Conservation (phyloP, 345 rosid species). For the Dipteronia sinensis region DNA sequence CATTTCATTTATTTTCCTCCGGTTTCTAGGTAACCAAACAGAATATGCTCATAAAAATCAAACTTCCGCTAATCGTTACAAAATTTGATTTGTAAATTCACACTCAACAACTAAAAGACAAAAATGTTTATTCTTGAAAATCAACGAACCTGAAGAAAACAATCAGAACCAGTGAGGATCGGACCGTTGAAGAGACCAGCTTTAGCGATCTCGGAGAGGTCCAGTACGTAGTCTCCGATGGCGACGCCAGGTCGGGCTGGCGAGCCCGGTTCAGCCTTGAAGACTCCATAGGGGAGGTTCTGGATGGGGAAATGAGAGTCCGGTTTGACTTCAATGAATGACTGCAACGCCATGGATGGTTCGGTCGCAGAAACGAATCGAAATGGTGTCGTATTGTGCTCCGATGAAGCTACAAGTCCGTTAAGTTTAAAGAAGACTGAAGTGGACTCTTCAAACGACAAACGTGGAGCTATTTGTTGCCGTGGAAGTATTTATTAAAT, state of each 20-base stretch:
- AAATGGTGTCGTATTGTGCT: conserved; percentile 7
- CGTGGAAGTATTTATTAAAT: too few relatives aligned
- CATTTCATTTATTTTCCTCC: not conserved
- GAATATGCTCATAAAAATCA: not conserved
- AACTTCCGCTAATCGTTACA: not conserved
- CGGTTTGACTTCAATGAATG: conserved; percentile 62
- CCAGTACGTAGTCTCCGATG: conserved; percentile 74
- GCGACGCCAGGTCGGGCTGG: conserved; percentile 82
- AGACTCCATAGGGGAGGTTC: conserved; percentile 91
- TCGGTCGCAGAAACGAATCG: too few relatives aligned
- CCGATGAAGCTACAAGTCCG: conserved; percentile 14
- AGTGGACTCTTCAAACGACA: not conserved
- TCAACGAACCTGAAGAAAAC: conserved; percentile 74
- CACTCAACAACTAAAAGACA: not conserved
- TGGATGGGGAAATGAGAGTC: conserved; percentile 93
- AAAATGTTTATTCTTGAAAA: not conserved
- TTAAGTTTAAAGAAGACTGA: not conserved
- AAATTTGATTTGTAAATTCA: not conserved
- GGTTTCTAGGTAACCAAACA: conserved; percentile 1
- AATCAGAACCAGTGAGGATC: conserved; percentile 61
- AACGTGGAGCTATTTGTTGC: not conserved
- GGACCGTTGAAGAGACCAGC: conserved; percentile 81
- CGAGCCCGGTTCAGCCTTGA: conserved; percentile 54
- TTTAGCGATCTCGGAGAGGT: conserved; percentile 71
- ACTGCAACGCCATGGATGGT: conserved; percentile 59